phyloP scores from a whole-genome alignment of 129 eudicot species.

The Lactuca saligna region DNA sequence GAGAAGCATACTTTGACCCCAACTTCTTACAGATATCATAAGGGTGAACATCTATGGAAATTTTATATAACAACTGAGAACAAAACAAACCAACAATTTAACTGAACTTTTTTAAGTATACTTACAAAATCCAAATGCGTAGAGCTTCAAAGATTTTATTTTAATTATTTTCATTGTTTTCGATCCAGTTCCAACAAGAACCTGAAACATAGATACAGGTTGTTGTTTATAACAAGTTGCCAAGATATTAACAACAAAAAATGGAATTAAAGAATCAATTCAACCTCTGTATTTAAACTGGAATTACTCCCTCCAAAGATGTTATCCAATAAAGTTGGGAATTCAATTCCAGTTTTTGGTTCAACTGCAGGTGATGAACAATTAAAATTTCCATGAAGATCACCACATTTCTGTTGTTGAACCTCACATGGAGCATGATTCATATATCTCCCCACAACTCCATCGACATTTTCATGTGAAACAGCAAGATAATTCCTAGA shows the following conservation, averaged over 20 bases:
- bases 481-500: slow-evolving; percentile 49
- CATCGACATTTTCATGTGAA: slow-evolving; percentile 45
- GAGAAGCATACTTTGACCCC: slow-evolving; percentile 76
- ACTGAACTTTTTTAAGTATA: slow-evolving; percentile 14
- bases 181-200: slow-evolving; percentile 99
- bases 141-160: slow-evolving; percentile 81
- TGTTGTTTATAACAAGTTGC: not conserved
- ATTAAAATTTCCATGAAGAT: slow-evolving; percentile 30
- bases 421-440: slow-evolving; percentile 59
- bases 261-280: not conserved
- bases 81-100: slow-evolving; percentile 12
- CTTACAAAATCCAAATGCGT: slow-evolving; percentile 98
- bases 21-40: slow-evolving; percentile 82
- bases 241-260: slow-evolving; percentile 6
- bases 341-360: slow-evolving; percentile 88
- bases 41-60: slow-evolving; percentile 77
- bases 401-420: slow-evolving; percentile 50
- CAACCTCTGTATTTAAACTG: slow-evolving; percentile 73
- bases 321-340: slow-evolving; percentile 65
- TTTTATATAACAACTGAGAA: slow-evolving; percentile 13
- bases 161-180: slow-evolving; percentile 73
- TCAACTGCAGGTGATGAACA: slow-evolving; percentile 58
- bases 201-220: slow-evolving; percentile 42
- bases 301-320: slow-evolving; percentile 50
- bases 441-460: slow-evolving; percentile 40